Evolutionary conservation across 805 yeast genomes (phyloP).

Genomic region (Myxozyma nipponensis): DNA sequence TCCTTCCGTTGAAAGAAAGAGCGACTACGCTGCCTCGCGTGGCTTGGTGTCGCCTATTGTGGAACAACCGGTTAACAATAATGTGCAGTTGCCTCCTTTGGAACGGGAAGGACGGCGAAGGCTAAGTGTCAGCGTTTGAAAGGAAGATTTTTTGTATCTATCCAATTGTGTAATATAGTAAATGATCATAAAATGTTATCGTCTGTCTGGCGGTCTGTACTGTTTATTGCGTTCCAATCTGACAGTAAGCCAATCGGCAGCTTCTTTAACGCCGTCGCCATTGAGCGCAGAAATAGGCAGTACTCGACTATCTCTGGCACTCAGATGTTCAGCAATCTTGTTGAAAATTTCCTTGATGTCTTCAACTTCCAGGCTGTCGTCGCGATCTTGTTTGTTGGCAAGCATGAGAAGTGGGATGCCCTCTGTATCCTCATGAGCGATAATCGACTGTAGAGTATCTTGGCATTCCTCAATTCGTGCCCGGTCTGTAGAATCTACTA

Average conservation of each 20-base stretch:
- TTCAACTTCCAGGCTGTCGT: constrained; percentile 65
- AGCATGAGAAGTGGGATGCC: constrained; percentile 90
- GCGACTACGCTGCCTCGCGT: constrained; percentile 79
- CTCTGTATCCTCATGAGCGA: constrained; percentile 58
- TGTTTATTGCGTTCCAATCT: constrained; percentile 65
- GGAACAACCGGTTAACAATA: constrained; percentile 34
- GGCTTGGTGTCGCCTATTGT: constrained; percentile 95
- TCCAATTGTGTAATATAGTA: not conserved
- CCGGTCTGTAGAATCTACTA: constrained; percentile 87
- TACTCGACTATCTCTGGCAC: constrained; percentile 87
- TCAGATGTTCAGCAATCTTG: constrained; percentile 72
- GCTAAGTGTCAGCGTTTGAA: constrained; percentile 13
- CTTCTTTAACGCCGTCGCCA: constrained; percentile 77
- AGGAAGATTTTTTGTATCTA: not conserved
- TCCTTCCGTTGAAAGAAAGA: constrained; percentile 63
- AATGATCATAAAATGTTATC: constrained; percentile 13
- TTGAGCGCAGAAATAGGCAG: constrained; percentile 82
- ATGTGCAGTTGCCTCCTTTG: constrained; percentile 57
- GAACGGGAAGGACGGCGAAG: constrained; percentile 66
- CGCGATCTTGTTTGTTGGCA: constrained; percentile 89
- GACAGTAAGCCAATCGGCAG: constrained; percentile 82
- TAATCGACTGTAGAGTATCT: constrained; percentile 51
- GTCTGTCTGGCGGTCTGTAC: constrained; percentile 53
- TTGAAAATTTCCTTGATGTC: constrained; percentile 81
- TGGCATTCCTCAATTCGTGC: constrained; percentile 79